These are phyloP conservation scores for Penicillium sp. DNA, from an alignment of 2,329 filamentous ascomycete species.

Conservation along the genomic window DNA sequence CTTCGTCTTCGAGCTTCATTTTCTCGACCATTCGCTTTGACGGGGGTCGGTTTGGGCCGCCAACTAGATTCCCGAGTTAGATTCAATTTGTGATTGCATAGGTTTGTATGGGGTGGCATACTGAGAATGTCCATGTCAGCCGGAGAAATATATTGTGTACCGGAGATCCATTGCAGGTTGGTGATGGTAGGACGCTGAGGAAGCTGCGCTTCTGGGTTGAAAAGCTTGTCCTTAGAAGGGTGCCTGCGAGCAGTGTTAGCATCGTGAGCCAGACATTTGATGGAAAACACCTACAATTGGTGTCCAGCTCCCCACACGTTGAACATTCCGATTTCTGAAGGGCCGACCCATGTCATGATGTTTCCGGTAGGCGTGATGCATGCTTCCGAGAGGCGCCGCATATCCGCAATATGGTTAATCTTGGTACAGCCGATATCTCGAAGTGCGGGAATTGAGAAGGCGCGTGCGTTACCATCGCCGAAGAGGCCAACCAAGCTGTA, in stretches of 20 bases:
- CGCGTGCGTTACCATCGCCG: constrained; percentile 72
- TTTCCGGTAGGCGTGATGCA: constrained; percentile 74
- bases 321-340: constrained; percentile 78
- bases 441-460: constrained; percentile 80
- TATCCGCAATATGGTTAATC: constrained; percentile 66
- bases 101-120: constrained; percentile 28
- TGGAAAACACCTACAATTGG: constrained; percentile 51
- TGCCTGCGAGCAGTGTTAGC: constrained; percentile 35
- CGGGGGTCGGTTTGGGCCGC: constrained; percentile 79
- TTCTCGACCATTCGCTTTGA: constrained; percentile 86
- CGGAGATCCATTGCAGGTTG: constrained; percentile 93
- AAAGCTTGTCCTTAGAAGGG: constrained; percentile 64
- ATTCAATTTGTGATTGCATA: neutral
- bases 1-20: constrained; percentile 67
- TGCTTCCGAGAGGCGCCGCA: constrained; percentile 64
- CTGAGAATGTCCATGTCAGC: constrained; percentile 82
- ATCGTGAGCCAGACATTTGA: neutral
- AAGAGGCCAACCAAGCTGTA: constrained; percentile 80
- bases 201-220: constrained; percentile 69
- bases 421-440: constrained; percentile 73
- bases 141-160: constrained; percentile 84
- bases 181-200: constrained; percentile 88
- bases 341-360: constrained; percentile 82
- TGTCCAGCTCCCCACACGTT: constrained; percentile 77
- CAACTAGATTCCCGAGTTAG: constrained; percentile 49